Conservation (phyloP, 2,329 filamentous ascomycete species). For the Talaromyces marneffei region DNA sequence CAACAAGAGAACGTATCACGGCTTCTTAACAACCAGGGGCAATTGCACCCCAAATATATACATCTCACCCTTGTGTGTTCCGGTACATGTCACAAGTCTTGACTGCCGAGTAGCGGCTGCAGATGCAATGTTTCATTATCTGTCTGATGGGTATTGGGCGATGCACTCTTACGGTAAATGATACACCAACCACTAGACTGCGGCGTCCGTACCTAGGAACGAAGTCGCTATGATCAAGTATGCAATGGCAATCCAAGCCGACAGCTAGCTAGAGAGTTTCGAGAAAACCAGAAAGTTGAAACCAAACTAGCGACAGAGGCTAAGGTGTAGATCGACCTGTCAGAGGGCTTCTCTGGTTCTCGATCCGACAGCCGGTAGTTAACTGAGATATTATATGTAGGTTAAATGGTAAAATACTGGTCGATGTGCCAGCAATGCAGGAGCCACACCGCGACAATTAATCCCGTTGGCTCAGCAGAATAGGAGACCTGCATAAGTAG, state of each 20-base stretch:
- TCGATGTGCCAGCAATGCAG: neutral
- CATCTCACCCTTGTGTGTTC: neutral
- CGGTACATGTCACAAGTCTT: neutral
- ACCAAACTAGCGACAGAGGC: neutral
- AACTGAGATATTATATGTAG: neutral
- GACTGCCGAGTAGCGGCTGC: neutral
- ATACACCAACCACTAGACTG: neutral
- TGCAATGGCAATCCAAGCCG: neutral
- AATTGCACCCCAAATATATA: neutral
- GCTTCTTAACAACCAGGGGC: neutral
- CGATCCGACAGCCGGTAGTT: neutral
- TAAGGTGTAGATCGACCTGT: constrained; percentile 3
- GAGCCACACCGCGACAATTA: neutral
- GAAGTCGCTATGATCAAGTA: neutral
- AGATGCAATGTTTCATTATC: neutral
- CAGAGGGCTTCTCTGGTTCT: neutral
- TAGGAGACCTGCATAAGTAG: neutral
- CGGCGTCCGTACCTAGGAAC: neutral
- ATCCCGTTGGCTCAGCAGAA: neutral
- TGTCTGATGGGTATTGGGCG: neutral
- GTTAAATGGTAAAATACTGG: neutral
- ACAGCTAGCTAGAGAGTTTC: neutral
- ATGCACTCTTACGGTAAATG: neutral
- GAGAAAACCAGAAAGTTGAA: neutral
- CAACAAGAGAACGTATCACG: neutral